Evolutionary conservation across 768 basidiomycete genomes (phyloP), one percentile per base, ranked within the genome.

Genomic region (Rickenella mellea): DNA sequence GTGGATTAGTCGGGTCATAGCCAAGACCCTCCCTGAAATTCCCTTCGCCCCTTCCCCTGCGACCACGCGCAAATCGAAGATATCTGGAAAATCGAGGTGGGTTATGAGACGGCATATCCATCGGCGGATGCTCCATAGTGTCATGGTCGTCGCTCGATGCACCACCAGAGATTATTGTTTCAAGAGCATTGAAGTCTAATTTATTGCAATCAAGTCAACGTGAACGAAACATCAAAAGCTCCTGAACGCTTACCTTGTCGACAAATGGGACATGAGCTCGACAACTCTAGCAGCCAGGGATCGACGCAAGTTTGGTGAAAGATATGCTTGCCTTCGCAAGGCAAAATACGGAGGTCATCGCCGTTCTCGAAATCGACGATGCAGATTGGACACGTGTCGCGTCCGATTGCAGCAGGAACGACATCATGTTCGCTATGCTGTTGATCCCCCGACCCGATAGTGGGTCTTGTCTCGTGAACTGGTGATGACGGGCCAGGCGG

Each of bases 301-400:
- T 94, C 92, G 43, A 94, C 91, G 55, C 92, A 96, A 28, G 67
- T 64, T 53, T 84, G 80, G 54, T 98, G 93, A 66, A 94, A 98
- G 45, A 75, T 71, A 56, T 97, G 93, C 49, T 86, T 80, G 35
- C 84, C 85, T 55, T 92, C 87, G 60, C 93, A 97, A 1, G 92
- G 93, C 37, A 97, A 63, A 29, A 94, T 73, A 19, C 93, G 80
- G 11, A 96, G 62, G 57, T 94, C 88, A 53, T 97, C 93, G 1
- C 91, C 93, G 47, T 87, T 83, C 58, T 92, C 86, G 53, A 97
- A 97, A 51, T 94, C 91, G 33, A 88, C 71, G 45, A 97, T 83
- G 59, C 93, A 97, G 47, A 97, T 97, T 4, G 93, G 92, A 63
- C 93, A 97, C 10, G 83, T 89, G 60, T 91, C 85, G 28, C 76